Base-by-base conservation (phyloP, 139 green algal species). In the Monoraphidium neglectum region DNA sequence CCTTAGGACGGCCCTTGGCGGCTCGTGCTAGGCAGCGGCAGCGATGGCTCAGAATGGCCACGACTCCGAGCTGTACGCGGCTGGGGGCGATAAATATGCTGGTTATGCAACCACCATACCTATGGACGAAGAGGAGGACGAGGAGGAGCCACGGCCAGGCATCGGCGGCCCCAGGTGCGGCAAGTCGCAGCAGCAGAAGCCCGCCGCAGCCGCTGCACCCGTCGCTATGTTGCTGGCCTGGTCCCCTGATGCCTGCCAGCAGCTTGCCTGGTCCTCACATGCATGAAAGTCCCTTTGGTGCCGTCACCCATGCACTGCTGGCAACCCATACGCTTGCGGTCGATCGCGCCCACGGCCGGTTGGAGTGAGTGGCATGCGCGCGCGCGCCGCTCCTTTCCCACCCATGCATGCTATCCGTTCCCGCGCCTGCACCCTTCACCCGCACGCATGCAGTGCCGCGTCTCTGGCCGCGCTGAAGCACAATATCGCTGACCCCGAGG, bases 61-160 rank as follows among this genome's bases (percentile, higher is more conserved):
- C 40, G 84, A 90, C 53, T 60, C 76, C 43, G 59, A 90, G 24
- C 51, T 90, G 2, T 90, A 90, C 72, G 83, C 59, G 21, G 64
- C 69, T n/a, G 43, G 43, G 5, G 83, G 54, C 6, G 33, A 75
- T 2, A 84, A 77, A 6, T 72, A 70, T 18, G 51, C 82, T 24
- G 85, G 84, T 8, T 90, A 90, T 43, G 73, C 78, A 30, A 74
- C 77, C 10, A 83, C 84, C 10, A 88, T 90, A n/a, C 46, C 75
- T 1, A 59, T 83, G 24, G 84, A 70, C 6, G 81, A 78, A 46
- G 85, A 90, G 54, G 81, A 90, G 23, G 85, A 90, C 16, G 85
- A 83, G 16, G 54, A 77, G 23, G 83, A 86, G 56, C 76, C 66
- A 47, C 77, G 60, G 64, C 64, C 12, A 16, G 43, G 26, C 36